phyloP scores from a whole-genome alignment of 495 filamentous ascomycete genomes.

The Talaromyces trachyspermus region DNA sequence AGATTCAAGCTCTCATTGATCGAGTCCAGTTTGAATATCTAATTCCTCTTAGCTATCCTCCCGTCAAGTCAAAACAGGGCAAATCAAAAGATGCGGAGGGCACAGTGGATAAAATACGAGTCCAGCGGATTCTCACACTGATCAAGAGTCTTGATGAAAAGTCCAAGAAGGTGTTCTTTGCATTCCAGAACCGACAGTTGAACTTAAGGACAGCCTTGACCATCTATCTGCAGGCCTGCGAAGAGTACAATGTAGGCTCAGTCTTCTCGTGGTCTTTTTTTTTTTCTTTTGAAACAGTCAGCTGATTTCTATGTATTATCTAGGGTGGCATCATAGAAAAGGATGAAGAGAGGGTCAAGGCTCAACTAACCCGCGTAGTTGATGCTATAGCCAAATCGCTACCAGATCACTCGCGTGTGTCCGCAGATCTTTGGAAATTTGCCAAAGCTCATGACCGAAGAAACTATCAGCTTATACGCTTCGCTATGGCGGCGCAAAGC shows the following conservation, averaged over 20 bases:
- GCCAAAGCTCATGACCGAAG: constrained; percentile 88
- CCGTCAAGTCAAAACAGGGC: constrained; percentile 59
- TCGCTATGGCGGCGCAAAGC: constrained; percentile 74
- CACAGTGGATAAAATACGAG: constrained; percentile 77
- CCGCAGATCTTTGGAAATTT: constrained; percentile 76
- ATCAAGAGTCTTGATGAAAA: constrained; percentile 69
- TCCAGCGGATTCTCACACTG: constrained; percentile 76
- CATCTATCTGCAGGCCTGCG: constrained; percentile 68
- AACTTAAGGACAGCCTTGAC: constrained; percentile 61
- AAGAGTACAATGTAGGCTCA: constrained; percentile 63
- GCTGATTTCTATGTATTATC: constrained; percentile 9
- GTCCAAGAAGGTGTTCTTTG: constrained; percentile 81
- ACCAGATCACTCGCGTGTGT: constrained; percentile 60
- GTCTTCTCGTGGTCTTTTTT: constrained; percentile 5
- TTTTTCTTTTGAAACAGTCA: constrained; percentile 5
- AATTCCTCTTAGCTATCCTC: constrained; percentile 77
- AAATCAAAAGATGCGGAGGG: constrained; percentile 48
- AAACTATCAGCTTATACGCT: constrained; percentile 80
- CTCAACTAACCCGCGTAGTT: constrained; percentile 57
- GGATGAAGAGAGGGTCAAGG: constrained; percentile 58
- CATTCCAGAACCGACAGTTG: constrained; percentile 68
- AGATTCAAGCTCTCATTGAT: constrained; percentile 78
- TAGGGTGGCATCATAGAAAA: constrained; percentile 74
- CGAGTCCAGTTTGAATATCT: constrained; percentile 80
- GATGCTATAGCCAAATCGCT: constrained; percentile 64